These are phyloP conservation scores for Chlorella vulgaris DNA, from an alignment of 139 green algal species.

Conservation along the genomic window DNA sequence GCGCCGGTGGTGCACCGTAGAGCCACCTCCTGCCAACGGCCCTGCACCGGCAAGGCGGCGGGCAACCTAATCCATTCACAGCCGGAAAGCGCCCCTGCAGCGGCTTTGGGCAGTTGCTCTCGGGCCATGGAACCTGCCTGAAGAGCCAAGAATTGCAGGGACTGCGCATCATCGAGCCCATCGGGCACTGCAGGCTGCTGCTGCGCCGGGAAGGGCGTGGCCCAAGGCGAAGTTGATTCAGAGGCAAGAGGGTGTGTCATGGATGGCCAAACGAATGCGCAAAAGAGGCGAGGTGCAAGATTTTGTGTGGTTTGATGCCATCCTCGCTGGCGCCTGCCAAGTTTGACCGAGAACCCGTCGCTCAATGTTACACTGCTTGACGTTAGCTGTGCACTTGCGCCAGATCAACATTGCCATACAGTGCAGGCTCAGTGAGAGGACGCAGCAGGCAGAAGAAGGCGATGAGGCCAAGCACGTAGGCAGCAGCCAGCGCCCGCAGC, in stretches of 20 bases:
- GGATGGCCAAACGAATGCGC: too few species aligned
- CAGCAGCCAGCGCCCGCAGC: neutral
- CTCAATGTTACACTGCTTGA: neutral
- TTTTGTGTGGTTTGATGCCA: too few species aligned
- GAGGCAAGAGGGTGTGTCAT: neutral
- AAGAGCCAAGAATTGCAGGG: neutral
- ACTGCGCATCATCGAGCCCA: neutral
- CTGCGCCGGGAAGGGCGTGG: neutral
- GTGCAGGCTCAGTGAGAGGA: conserved; percentile 18
- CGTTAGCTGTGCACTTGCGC: neutral
- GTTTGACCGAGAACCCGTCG: too few species aligned
- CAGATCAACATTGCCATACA: neutral
- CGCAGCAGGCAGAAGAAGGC: conserved; percentile 26
- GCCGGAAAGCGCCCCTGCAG: neutral
- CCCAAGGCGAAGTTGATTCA: neutral
- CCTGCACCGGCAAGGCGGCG: neutral
- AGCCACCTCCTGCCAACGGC: conserved; percentile 8
- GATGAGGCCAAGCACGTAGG: conserved; percentile 9
- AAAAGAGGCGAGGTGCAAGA: too few species aligned
- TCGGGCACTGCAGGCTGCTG: neutral
- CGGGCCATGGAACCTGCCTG: neutral
- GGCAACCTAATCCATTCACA: neutral
- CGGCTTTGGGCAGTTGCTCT: neutral
- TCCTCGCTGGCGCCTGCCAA: too few species aligned
- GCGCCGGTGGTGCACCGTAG: neutral